Evolutionary conservation across 2,329 filamentous ascomycete genomes (phyloP), one percentile per base, ranked within the genome.

Genomic region (Aspergillus brasiliensis): DNA sequence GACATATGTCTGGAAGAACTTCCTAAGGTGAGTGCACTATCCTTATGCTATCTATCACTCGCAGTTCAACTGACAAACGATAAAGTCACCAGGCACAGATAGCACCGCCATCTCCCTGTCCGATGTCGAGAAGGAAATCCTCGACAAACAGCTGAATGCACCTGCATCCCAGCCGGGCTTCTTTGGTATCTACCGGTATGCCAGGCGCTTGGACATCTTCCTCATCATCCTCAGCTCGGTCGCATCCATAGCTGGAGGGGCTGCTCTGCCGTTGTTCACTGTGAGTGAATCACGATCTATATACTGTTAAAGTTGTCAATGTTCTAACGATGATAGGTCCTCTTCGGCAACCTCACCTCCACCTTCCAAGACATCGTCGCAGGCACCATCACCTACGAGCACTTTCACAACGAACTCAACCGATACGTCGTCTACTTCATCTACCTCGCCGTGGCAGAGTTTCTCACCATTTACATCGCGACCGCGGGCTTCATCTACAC

Each of bases 401-500:
- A 81, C 0, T 93, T 94, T 75, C 80, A 82, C 48, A 62, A 76
- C 53, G 78, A 85, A 62, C 80, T 95, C 67, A 77, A 78, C 11
- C 79, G 81, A 37, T 83, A 88, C 67, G 88, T 91, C 15, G 78
- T 94, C 42, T 95, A 95, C 77, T 94, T 95, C 65, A 79, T 96
- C 42, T 96, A 96, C 72, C 83, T 96, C 34, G 91, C 84, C 40
- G 85, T 95, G 60, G 91, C 83, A 64, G 88, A 91, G 71, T 95
- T 94, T 65, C 74, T 90, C 28, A 86, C 87, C 8, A 84, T 87
- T 46, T 94, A 93, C 75, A 80, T 95, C 54, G 83, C 86, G 8
- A 97, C 92, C 0, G 87, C 95, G 15, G 90, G 91, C 40, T 97
- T 95, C 78, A 95, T 97, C 67, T 96, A 91, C 69, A 88, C 86